Conservation (phyloP, 1,284 basidiomycete species). For the Moniliophthora roreri region DNA sequence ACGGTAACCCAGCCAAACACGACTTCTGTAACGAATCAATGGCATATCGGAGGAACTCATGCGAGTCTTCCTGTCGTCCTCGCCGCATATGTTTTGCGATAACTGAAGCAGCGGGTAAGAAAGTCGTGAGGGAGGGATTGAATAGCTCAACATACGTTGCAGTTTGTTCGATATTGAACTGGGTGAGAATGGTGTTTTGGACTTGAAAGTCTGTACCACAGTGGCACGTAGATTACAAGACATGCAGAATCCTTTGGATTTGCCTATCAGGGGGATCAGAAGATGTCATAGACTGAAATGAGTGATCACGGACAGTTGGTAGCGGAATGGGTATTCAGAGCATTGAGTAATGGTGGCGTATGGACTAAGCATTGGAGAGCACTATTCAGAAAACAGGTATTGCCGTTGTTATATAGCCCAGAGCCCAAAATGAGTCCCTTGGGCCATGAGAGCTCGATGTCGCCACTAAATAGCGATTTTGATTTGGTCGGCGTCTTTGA, state of each 20-base stretch:
- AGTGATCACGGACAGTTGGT: conserved; percentile 39
- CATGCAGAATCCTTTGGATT: conserved; percentile 72
- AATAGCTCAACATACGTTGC: conserved; percentile 50
- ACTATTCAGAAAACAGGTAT: conserved; percentile 97
- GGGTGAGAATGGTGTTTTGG: conserved; percentile 56
- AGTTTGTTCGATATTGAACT: conserved; percentile 63
- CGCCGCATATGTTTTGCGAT: conserved; percentile 91
- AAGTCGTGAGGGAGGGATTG: not conserved
- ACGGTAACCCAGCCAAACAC: conserved; percentile 70
- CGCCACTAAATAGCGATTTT: conserved; percentile 44
- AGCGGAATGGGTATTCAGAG: conserved; percentile 60
- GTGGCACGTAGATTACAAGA: conserved; percentile 65
- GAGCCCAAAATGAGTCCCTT: conserved; percentile 42
- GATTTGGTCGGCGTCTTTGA: conserved; percentile 5
- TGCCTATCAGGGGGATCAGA: conserved; percentile 41
- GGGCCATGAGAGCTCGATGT: conserved; percentile 64
- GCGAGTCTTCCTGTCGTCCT: conserved; percentile 97
- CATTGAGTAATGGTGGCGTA: conserved; percentile 84
- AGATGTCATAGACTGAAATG: not conserved
- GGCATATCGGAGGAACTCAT: conserved; percentile 96
- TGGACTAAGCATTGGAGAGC: conserved; percentile 93
- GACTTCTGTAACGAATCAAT: conserved; percentile 91
- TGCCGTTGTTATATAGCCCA: conserved; percentile 90
- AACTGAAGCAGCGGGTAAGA: conserved; percentile 40
- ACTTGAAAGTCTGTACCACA: conserved; percentile 49